These are phyloP conservation scores for Neofusicoccum sp. DNA, from an alignment of 2,329 filamentous ascomycete species.

Conservation along the genomic window DNA sequence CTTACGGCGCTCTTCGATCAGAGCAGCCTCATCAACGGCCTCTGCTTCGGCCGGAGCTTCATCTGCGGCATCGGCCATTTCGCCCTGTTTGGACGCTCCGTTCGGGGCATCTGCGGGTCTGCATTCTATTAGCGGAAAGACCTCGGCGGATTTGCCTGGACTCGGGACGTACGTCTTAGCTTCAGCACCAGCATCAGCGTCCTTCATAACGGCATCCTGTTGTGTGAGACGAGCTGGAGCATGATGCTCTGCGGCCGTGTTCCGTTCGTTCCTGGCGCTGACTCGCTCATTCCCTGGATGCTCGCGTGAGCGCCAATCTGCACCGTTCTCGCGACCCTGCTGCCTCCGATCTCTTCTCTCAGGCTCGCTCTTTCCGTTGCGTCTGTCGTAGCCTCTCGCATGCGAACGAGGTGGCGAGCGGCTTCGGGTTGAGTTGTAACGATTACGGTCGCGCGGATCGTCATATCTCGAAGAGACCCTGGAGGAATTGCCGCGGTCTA, in stretches of 20 bases:
- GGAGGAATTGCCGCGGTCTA: conserved; percentile 29
- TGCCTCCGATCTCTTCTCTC: conserved; percentile 8
- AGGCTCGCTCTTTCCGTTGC: conserved; percentile 8
- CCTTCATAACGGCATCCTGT: not conserved
- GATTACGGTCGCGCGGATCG: conserved; percentile 20
- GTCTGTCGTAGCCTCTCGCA: conserved; percentile 25
- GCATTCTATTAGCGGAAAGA: not conserved
- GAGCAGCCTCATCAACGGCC: conserved; percentile 66
- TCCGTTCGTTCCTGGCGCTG: not conserved
- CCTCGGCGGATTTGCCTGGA: not conserved
- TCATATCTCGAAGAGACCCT: not conserved
- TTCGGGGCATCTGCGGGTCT: not conserved
- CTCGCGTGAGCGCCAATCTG: conserved; percentile 17
- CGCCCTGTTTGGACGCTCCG: not conserved
- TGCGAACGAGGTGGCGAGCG: conserved; percentile 20
- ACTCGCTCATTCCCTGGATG: conserved; percentile 10
- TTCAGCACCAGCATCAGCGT: not conserved
- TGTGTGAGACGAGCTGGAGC: not conserved
- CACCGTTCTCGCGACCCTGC: conserved; percentile 11
- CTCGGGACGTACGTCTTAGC: not conserved
- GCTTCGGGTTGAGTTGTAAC: conserved; percentile 18
- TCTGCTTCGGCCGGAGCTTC: conserved; percentile 47
- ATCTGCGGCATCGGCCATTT: conserved; percentile 36
- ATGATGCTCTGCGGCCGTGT: not conserved
- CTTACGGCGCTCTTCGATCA: conserved; percentile 81